Conservation (phyloP, 345 rosid species). For the Gossypium mustelinum region DNA sequence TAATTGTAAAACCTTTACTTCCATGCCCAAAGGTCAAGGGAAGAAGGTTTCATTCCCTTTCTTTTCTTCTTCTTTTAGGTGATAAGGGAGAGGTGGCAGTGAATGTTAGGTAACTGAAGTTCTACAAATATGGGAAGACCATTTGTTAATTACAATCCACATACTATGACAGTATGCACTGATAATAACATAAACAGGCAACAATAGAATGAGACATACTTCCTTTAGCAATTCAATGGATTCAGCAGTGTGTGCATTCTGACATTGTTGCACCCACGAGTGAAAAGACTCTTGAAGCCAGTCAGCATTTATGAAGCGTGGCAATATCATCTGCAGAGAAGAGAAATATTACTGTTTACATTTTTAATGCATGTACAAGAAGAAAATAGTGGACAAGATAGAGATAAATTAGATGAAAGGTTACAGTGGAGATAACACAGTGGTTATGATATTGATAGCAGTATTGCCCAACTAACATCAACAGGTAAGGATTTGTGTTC, state of each 20-base stretch:
- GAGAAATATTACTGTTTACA: constrained; percentile 17
- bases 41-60: not conserved
- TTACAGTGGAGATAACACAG: not conserved
- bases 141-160: not conserved
- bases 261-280: constrained; percentile 69
- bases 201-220: constrained; percentile 37
- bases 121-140: not conserved
- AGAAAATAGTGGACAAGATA: not conserved
- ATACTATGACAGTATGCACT: not conserved
- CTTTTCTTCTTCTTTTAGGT: not conserved
- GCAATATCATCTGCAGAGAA: constrained; percentile 72
- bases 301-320: constrained; percentile 48
- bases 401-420: not conserved
- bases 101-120: constrained; percentile 3
- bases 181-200: not conserved
- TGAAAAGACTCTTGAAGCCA: constrained; percentile 60
- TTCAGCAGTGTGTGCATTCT: constrained; percentile 71
- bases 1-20: not conserved
- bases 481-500: constrained; percentile 3
- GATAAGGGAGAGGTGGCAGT: not conserved
- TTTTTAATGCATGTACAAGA: constrained; percentile 9
- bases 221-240: constrained; percentile 76
- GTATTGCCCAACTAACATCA: not conserved
- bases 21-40: not conserved
- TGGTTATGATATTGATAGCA: not conserved